Conservation (phyloP, 768 basidiomycete species). For the Termitomyces titanicus region DNA sequence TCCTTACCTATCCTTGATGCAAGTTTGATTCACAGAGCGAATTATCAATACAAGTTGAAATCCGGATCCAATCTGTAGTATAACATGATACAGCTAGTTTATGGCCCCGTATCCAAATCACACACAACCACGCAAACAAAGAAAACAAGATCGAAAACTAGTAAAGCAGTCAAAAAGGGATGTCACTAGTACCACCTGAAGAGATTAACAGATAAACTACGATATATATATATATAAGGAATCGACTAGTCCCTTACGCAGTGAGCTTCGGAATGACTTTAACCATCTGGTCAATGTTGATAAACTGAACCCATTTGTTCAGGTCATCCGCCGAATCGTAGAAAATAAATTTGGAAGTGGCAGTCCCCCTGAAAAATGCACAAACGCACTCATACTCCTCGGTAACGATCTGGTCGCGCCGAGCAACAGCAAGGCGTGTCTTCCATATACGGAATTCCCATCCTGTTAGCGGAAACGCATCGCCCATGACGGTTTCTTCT, state of each 20-base stretch:
- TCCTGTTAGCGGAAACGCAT: constrained; percentile 64
- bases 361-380: constrained; percentile 70
- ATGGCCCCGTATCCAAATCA: neutral
- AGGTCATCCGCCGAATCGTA: constrained; percentile 63
- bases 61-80: neutral
- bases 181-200: neutral
- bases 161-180: neutral
- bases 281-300: constrained; percentile 78
- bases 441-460: constrained; percentile 88
- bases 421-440: constrained; percentile 65
- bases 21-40: neutral
- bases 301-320: constrained; percentile 81
- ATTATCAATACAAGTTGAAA: neutral
- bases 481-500: constrained; percentile 56
- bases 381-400: constrained; percentile 76
- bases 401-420: constrained; percentile 49
- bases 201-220: neutral
- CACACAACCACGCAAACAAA: neutral
- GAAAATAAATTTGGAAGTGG: constrained; percentile 69
- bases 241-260: constrained; percentile 32
- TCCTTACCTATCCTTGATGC: too few relatives aligned
- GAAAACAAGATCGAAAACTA: neutral
- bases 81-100: neutral
- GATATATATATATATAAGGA: neutral
- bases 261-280: constrained; percentile 74